phyloP scores from a whole-genome alignment of 441 rosid genomes.

The Iberis amara region DNA sequence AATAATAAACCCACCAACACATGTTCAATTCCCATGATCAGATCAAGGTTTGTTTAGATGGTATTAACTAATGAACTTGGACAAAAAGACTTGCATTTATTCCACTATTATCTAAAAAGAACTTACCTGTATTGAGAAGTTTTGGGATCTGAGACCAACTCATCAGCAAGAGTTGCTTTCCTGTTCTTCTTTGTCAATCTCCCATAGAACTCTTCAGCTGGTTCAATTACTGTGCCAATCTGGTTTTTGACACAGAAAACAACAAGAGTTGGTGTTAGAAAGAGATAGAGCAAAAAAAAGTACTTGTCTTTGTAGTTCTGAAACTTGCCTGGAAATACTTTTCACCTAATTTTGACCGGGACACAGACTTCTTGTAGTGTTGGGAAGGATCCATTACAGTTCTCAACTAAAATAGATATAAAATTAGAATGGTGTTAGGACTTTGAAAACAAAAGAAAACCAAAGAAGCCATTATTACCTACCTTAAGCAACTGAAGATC shows the following conservation, averaged over 20 bases:
- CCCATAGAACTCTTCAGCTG: constrained; percentile 53
- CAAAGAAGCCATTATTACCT: not conserved
- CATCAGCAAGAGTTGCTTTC: constrained; percentile 71
- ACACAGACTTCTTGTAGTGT: constrained; percentile 69
- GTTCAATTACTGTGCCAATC: constrained; percentile 79
- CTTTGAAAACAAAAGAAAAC: not conserved
- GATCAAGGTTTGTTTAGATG: no score
- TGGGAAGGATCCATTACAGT: constrained; percentile 68
- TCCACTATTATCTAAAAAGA: not conserved
- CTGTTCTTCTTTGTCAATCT: constrained; percentile 83
- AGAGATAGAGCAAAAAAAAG: not conserved
- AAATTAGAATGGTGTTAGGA: constrained; percentile 4
- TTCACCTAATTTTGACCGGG: constrained; percentile 50
- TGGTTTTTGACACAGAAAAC: constrained; percentile 31
- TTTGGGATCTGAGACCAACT: constrained; percentile 55
- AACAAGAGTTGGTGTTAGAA: constrained; percentile 11
- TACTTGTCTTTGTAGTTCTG: not conserved
- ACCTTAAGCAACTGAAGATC: constrained; percentile 92
- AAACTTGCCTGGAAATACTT: constrained; percentile 81
- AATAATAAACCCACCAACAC: not conserved
- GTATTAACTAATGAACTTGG: no score
- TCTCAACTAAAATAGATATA: constrained; percentile 50
- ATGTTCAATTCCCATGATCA: no score
- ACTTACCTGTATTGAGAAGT: constrained; percentile 57
- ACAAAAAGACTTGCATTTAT: no score